phyloP scores from a whole-genome alignment of 2,329 filamentous ascomycete genomes.

The Cladorrhinum sp. region DNA sequence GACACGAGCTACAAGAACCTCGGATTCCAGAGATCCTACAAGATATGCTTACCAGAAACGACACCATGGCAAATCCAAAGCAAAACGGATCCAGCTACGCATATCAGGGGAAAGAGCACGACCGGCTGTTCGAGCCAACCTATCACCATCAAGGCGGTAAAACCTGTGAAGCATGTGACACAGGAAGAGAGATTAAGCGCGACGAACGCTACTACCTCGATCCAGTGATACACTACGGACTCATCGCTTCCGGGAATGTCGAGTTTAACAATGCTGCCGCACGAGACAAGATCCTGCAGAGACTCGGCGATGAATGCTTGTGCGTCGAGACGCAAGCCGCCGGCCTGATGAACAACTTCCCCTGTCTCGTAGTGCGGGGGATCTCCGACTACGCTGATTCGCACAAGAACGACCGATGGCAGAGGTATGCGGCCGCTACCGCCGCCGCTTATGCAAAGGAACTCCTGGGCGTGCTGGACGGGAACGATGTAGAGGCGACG shows the following conservation, averaged over 20 bases:
- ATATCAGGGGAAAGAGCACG: constrained; percentile 4
- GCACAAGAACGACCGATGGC: constrained; percentile 34
- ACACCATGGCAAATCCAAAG: constrained; percentile 3
- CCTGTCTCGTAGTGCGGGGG: constrained; percentile 34
- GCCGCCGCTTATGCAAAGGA: constrained; percentile 11
- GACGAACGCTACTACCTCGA: constrained; percentile 9
- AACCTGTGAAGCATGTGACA: not conserved
- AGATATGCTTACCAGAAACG: not conserved
- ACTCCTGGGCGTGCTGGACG: constrained; percentile 2
- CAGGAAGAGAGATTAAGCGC: not conserved
- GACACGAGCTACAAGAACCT: constrained; percentile 1
- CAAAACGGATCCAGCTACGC: constrained; percentile 8
- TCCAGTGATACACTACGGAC: constrained; percentile 34
- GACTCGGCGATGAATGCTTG: constrained; percentile 1
- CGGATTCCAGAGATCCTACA: not conserved
- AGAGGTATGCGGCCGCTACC: constrained; percentile 6
- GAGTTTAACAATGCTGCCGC: not conserved
- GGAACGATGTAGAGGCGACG: not conserved
- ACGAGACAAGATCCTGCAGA: not conserved
- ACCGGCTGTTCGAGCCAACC: not conserved
- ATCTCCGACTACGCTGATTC: constrained; percentile 38
- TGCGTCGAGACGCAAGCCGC: constrained; percentile 33
- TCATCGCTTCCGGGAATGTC: constrained; percentile 35
- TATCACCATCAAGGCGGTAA: not conserved
- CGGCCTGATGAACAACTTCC: constrained; percentile 31